Conservation (phyloP, 2,329 filamentous ascomycete genomes). For the Rutstroemia sydowiana region DNA sequence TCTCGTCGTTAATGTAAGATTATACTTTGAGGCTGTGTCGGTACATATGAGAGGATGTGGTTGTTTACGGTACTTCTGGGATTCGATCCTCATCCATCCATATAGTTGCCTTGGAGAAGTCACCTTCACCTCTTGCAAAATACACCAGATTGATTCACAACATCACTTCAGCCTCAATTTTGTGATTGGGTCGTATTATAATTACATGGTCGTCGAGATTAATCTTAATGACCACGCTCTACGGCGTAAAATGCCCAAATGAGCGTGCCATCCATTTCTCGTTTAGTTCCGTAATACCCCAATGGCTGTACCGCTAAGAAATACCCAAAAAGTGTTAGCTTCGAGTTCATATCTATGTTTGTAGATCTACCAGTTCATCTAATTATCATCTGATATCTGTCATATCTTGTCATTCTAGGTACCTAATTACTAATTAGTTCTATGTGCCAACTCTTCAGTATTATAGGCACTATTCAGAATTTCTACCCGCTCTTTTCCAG, state of each 20-base stretch:
- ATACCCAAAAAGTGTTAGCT: too few species aligned
- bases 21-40: conserved; percentile 20
- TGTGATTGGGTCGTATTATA: not conserved
- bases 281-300: not conserved
- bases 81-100: conserved; percentile 2
- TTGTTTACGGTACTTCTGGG: conserved; percentile 4
- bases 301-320: not conserved
- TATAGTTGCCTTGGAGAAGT: not conserved
- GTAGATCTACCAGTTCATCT: not conserved
- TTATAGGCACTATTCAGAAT: not conserved
- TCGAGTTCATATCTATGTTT: not conserved
- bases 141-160: too few species aligned
- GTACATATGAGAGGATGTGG: conserved; percentile 2
- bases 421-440: too few species aligned
- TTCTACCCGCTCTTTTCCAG: not conserved
- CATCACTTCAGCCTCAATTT: not conserved
- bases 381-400: not conserved
- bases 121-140: not conserved
- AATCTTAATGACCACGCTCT: not conserved
- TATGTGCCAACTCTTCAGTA: not conserved
- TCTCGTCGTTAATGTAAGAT: conserved; percentile 22
- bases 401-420: not conserved
- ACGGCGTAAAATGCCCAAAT: not conserved
- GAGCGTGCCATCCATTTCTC: not conserved
- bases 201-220: not conserved